Evolutionary conservation across 2,329 filamentous ascomycete species (phyloP), one percentile per base, ranked within the genome.

Genomic region (Bipolaris bicolor): DNA sequence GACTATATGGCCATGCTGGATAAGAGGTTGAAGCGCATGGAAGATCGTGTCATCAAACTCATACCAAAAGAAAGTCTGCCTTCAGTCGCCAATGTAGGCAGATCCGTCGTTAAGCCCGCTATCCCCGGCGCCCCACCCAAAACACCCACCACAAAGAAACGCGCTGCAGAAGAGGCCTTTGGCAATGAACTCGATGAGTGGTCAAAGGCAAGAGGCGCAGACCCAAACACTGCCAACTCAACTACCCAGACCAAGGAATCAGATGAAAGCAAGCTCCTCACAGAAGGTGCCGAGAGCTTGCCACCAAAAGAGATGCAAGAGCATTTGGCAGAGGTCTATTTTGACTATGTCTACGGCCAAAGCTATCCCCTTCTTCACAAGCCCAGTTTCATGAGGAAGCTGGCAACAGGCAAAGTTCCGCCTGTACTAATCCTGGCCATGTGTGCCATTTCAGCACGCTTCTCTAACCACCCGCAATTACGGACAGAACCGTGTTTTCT

Each of bases 1-100:
- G 95, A 98, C 77, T 98, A 98, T 77, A 98, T 98, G 95, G 92
- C 93, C 40, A 98, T 98, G 92, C 80, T 98, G 68, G 95, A 98
- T 78, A 97, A 97, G 78, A 86, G 95, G 51, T 77, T 98, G 65
- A 97, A 96, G 81, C 85, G 94, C 55, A 98, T 98, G 95, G 95
- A 99, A 77, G 94, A 98, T 70, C 89, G 94, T 55, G 95, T 98
- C 61, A 96, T 98, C 79, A 97, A 97, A 76, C 89, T 94, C 57
- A 90, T 98, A 26, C 94, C 95, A 0, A 96, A 94, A 72, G 86
- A 91, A 40, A 92, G 96, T 62, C 84, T 91, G 61, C 88, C 90
- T 40, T 81, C 86, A 24, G 82, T 89, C 57, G 80, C 84, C 7
- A 82, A 84, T 7, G 88, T 96, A 36, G 89, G 89, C 5, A 84